Conservation (phyloP, 768 basidiomycete species). For the Tricholomella constricta region DNA sequence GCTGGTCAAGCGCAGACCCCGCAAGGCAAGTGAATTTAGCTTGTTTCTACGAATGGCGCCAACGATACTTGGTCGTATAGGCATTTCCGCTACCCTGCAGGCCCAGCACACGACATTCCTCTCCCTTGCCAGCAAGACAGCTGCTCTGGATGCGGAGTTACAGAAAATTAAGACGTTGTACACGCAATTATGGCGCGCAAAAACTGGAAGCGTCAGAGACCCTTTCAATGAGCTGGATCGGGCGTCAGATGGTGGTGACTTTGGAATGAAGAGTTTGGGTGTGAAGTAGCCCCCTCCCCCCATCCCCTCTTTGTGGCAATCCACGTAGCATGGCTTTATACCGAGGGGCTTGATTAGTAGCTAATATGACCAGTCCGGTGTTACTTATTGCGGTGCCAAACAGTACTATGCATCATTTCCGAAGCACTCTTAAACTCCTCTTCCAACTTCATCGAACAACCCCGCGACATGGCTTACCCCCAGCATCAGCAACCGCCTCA, state of each 20-base stretch:
- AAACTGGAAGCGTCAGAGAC: conserved; percentile 82
- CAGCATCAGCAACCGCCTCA: conserved; percentile 28
- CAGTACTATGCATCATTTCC: background rate
- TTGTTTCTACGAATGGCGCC: conserved; percentile 3
- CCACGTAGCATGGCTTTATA: too few relatives aligned
- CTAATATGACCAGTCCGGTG: too few relatives aligned
- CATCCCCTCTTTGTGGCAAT: too few relatives aligned
- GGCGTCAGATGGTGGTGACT: conserved; percentile 35
- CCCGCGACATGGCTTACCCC: conserved; percentile 25
- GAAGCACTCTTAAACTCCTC: background rate
- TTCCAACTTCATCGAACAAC: conserved; percentile 1
- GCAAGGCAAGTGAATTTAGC: conserved; percentile 51
- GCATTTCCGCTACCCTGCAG: conserved; percentile 74
- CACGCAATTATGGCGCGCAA: conserved; percentile 76
- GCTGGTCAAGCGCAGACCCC: conserved; percentile 70
- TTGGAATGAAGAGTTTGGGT: conserved; percentile 44
- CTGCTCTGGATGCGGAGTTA: conserved; percentile 70
- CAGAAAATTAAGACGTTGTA: conserved; percentile 77
- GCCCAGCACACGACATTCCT: conserved; percentile 80
- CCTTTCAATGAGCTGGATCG: conserved; percentile 64
- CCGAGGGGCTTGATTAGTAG: too few relatives aligned
- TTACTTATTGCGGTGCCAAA: too few relatives aligned
- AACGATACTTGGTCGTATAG: conserved; percentile 25
- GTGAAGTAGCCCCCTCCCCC: conserved; percentile 34
- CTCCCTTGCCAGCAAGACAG: conserved; percentile 74